Evolutionary conservation across 331 rosid species (phyloP).

Genomic region (Malus hybrid): DNA sequence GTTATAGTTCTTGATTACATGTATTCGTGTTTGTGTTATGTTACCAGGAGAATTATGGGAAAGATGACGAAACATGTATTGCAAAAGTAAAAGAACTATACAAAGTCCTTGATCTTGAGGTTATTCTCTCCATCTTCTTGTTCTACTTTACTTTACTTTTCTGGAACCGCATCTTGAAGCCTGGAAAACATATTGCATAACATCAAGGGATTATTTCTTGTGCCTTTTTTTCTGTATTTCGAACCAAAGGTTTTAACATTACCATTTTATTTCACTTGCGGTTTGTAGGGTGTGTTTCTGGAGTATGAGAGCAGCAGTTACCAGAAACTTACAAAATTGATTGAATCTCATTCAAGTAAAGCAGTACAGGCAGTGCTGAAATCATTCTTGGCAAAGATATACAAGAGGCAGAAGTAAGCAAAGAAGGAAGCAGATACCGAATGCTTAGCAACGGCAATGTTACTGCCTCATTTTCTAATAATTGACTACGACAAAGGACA

Average conservation of each 20-base stretch:
- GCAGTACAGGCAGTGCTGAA: conserved; percentile 43
- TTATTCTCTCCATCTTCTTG: background rate
- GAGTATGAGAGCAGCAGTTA: conserved; percentile 39
- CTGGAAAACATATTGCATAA: background rate
- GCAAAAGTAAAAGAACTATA: conserved; percentile 39
- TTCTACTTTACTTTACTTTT: background rate
- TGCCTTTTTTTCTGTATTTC: background rate
- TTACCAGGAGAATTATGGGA: conserved; percentile 35
- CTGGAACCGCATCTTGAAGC: background rate
- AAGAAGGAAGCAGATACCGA: background rate
- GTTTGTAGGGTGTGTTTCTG: conserved; percentile 23
- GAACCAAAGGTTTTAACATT: background rate
- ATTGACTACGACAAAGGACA: background rate
- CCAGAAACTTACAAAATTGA: conserved; percentile 21
- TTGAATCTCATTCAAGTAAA: conserved; percentile 33
- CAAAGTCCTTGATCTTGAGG: conserved; percentile 35
- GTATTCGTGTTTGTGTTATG: background rate
- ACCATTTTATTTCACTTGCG: background rate
- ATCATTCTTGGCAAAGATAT: conserved; percentile 41
- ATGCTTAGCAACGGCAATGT: background rate
- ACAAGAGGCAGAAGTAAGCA: conserved; percentile 38
- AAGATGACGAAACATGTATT: conserved; percentile 26
- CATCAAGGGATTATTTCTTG: background rate
- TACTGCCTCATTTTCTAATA: background rate
- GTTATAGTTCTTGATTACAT: background rate